Percentiles rank a stretch among this genome's conserved stretches.
Conservation (phyloP, 225 moss, liverwort and hornwort species). For the Straminergon stramineum region DNA sequence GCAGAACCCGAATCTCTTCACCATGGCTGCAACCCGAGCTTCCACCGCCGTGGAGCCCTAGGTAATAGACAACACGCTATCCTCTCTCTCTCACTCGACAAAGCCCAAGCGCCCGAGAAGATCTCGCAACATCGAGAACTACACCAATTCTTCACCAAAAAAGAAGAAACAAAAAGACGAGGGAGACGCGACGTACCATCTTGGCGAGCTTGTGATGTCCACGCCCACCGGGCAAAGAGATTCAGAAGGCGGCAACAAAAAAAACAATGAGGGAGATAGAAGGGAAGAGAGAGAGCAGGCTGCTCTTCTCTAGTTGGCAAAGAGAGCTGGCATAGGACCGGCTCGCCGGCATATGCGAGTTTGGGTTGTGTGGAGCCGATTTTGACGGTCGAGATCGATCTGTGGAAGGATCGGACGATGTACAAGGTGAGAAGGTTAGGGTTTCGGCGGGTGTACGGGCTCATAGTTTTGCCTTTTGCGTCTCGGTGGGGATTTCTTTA, state of each 20-base stretch:
- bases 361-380: background rate
- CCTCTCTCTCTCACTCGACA: background rate
- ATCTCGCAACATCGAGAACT: background rate
- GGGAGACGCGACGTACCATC: background rate
- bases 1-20: background rate
- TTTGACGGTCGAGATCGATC: background rate
- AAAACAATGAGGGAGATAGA: no score
- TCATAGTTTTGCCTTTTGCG: background rate
- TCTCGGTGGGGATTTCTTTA: background rate
- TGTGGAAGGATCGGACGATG: background rate
- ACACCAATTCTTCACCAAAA: background rate
- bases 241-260: background rate
- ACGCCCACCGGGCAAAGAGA: conserved; percentile 14
- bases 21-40: background rate
- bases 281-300: background rate
- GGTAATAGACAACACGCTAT: background rate
- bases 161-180: background rate
- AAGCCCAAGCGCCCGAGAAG: no score
- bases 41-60: background rate
- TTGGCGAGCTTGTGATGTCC: conserved; percentile 1
- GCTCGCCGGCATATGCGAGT: background rate
- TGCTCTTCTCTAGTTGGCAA: conserved; percentile 2
- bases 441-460: background rate
- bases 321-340: rapidly evolving
- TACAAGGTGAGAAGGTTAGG: background rate